phyloP scores from a whole-genome alignment of 2,329 filamentous ascomycete genomes.

The Xylariomycetidae sp. region DNA sequence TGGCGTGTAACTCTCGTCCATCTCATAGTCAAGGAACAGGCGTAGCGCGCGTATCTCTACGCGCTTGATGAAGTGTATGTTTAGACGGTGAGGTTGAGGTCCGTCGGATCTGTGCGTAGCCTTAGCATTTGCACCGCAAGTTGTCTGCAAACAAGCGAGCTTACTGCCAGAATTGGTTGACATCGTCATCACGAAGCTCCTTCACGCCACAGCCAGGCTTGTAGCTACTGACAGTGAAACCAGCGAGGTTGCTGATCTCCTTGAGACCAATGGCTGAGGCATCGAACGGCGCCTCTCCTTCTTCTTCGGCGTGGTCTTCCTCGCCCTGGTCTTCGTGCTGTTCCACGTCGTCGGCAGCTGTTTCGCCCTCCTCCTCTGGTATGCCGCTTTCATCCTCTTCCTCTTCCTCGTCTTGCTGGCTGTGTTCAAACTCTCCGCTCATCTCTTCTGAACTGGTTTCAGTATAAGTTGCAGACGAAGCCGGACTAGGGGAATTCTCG shows the following conservation, averaged over 20 bases:
- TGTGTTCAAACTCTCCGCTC: conserved; percentile 3
- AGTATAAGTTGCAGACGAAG: too few relatives aligned
- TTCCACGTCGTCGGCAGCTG: too few relatives aligned
- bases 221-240: conserved; percentile 74
- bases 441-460: too few relatives aligned
- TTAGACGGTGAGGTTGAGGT: conserved; percentile 75
- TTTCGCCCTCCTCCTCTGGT: conserved; percentile 23
- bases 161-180: conserved; percentile 73
- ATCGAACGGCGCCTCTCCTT: conserved; percentile 39
- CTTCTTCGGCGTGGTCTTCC: conserved; percentile 31
- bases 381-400: conserved; percentile 17
- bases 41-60: conserved; percentile 72
- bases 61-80: conserved; percentile 79
- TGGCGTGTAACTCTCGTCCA: conserved; percentile 94
- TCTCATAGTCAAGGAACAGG: conserved; percentile 84
- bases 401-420: conserved; percentile 16
- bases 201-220: conserved; percentile 76
- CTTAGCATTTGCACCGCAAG: conserved; percentile 2
- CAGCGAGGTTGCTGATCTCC: conserved; percentile 78
- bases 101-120: conserved; percentile 60
- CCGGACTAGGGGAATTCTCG: too few relatives aligned
- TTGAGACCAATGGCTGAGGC: conserved; percentile 57
- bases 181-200: conserved; percentile 68
- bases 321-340: conserved; percentile 24
- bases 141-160: conserved; percentile 20